Evolutionary conservation across 257 asterid species (phyloP).

Genomic region (Mitragyna speciosa): DNA sequence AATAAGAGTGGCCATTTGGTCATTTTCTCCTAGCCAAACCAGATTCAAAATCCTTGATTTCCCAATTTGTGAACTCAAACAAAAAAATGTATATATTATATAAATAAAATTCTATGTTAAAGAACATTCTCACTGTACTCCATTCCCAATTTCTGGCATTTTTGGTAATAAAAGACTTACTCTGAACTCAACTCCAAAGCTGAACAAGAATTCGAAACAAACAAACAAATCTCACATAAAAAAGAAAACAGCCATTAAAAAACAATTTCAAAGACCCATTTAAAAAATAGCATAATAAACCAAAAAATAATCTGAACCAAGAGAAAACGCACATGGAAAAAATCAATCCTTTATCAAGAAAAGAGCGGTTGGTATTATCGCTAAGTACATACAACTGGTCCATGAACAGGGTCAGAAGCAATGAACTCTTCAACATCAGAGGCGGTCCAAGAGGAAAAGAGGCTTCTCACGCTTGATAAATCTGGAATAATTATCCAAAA

Average conservation of each 20-base stretch:
- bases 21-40: background rate
- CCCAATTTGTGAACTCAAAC: background rate
- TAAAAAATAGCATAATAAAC: background rate
- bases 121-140: background rate
- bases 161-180: background rate
- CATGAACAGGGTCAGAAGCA: constrained; percentile 71
- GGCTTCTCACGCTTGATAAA: constrained; percentile 70
- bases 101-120: background rate
- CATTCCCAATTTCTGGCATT: background rate
- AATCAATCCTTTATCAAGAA: background rate
- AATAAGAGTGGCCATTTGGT: background rate
- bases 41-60: background rate
- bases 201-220: background rate
- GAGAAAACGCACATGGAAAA: background rate
- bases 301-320: background rate
- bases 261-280: constrained; percentile 1
- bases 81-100: background rate
- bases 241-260: no score
- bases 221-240: background rate
- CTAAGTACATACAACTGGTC: constrained; percentile 60
- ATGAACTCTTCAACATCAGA: constrained; percentile 78
- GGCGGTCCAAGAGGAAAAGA: constrained; percentile 73
- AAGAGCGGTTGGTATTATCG: background rate
- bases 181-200: background rate
- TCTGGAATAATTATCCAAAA: constrained; percentile 62